These are phyloP conservation scores for Cornus florida DNA, from an alignment of 148 eudicot species.

Conservation along the genomic window DNA sequence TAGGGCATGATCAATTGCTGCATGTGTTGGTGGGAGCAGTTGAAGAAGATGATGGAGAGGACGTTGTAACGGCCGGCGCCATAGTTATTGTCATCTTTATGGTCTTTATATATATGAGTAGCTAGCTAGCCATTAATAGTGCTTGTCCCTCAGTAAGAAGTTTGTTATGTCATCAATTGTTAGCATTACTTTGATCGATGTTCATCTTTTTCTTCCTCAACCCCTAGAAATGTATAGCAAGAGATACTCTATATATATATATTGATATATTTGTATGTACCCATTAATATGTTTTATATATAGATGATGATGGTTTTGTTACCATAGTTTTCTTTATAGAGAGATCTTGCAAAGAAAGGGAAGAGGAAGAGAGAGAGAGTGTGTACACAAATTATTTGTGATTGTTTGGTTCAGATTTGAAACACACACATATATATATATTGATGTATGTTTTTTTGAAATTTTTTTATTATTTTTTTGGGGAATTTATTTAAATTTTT, in stretches of 20 bases:
- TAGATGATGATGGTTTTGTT: constrained; percentile 2
- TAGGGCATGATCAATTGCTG: constrained; percentile 1
- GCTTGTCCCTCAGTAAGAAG: constrained; percentile 25
- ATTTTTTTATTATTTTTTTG: too few relatives aligned
- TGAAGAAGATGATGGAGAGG: not conserved
- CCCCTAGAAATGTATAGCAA: constrained; percentile 19
- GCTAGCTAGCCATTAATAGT: constrained; percentile 11
- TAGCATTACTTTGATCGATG: too few relatives aligned
- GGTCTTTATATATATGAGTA: not conserved
- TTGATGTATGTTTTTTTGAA: not conserved
- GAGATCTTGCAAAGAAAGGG: not conserved
- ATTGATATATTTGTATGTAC: not conserved
- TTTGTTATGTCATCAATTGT: constrained; percentile 12
- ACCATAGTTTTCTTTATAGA: not conserved
- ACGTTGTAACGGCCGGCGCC: constrained; percentile 5
- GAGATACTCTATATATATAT: not conserved
- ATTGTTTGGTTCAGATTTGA: too few relatives aligned
- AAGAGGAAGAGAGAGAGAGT: not conserved
- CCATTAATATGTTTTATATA: constrained; percentile 3
- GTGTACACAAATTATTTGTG: not conserved
- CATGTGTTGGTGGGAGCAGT: not conserved
- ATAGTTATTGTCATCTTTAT: constrained; percentile 3
- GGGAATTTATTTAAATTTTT: too few relatives aligned
- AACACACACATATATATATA: not conserved
- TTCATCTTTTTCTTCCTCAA: not conserved